Evolutionary conservation across 129 eudicot species (phyloP).

Genomic region (Arctium minus): DNA sequence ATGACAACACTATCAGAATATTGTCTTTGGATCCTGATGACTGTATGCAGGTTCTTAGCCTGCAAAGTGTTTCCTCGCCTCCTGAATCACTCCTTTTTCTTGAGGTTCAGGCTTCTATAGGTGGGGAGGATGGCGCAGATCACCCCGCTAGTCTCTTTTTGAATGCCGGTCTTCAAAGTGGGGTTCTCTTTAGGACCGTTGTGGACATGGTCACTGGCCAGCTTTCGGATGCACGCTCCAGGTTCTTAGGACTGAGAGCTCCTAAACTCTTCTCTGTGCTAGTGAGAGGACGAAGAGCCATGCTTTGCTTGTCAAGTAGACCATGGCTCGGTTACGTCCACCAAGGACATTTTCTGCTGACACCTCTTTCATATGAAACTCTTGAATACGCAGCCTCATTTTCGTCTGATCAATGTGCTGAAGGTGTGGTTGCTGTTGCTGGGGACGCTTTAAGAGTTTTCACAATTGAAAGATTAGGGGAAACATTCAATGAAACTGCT

Average conservation of each 20-base stretch:
- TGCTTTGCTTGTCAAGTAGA: constrained; percentile 98
- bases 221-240: constrained; percentile 95
- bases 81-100: constrained; percentile 97
- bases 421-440: constrained; percentile 99
- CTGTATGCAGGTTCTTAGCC: constrained; percentile 84
- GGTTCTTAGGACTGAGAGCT: constrained; percentile 87
- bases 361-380: constrained; percentile 88
- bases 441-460: constrained; percentile 95
- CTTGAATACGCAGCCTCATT: constrained; percentile 95
- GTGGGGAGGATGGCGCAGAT: constrained; percentile 99
- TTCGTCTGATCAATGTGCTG: constrained; percentile 99
- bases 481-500: constrained; percentile 89
- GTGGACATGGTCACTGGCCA: constrained; percentile 99
- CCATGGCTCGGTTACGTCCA: constrained; percentile 99
- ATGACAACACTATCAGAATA: constrained; percentile 84
- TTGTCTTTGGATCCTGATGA: constrained; percentile 97
- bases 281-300: constrained; percentile 88
- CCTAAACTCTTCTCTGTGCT: constrained; percentile 87
- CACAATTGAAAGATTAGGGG: constrained; percentile 94
- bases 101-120: constrained; percentile 94
- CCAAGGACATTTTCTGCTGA: constrained; percentile 92
- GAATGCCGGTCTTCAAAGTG: constrained; percentile 90
- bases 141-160: constrained; percentile 95
- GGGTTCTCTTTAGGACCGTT: constrained; percentile 91
- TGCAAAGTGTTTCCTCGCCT: constrained; percentile 93